Percentiles rank a stretch among this genome's conserved stretches.
phyloP scores from a whole-genome alignment of 257 asterid genomes.

The Plantago ovata region DNA sequence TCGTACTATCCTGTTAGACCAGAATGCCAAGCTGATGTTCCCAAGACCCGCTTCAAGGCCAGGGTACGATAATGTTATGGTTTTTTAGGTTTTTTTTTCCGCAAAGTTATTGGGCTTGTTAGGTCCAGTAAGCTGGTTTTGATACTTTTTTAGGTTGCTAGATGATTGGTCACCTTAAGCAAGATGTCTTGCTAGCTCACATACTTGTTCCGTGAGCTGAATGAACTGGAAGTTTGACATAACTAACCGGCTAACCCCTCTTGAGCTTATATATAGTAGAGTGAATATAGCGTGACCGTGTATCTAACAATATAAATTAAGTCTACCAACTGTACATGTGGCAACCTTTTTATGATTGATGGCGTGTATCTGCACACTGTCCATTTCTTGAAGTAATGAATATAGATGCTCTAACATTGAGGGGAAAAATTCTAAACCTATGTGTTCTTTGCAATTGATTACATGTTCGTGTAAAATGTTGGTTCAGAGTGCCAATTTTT shows the following conservation, averaged over 20 bases:
- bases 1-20: conserved; percentile 72
- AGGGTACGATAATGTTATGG: conserved; percentile 39
- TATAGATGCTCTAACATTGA: no score
- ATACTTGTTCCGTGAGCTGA: no score
- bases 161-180: neutral
- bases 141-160: neutral
- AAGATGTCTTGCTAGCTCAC: no score
- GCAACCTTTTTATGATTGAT: no score
- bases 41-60: conserved; percentile 80
- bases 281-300: neutral
- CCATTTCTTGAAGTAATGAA: no score
- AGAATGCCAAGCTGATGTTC: conserved; percentile 81
- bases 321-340: neutral
- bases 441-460: no score
- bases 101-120: conserved; percentile 10
- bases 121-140: neutral
- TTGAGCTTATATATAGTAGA: neutral
- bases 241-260: neutral
- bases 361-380: no score
- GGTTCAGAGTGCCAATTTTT: neutral
- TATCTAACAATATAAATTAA: neutral
- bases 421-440: no score
- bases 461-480: no score
- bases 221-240: neutral
- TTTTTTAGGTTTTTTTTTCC: neutral